Evolutionary conservation across 1,284 basidiomycete genomes (phyloP).

Genomic region (Serendipita sp.): DNA sequence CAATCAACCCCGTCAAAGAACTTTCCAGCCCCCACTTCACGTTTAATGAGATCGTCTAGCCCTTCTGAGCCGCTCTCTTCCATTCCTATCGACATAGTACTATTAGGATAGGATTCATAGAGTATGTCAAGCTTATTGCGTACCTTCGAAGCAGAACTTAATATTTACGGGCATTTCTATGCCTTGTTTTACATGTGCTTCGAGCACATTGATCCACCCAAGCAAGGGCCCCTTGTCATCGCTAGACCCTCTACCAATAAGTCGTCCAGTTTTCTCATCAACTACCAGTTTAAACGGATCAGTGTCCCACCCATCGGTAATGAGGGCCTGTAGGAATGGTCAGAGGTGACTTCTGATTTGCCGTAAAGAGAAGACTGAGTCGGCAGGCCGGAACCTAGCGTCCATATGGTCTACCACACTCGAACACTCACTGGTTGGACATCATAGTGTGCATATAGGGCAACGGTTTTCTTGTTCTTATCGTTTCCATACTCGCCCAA

Average conservation of each 20-base stretch:
- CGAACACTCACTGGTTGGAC: constrained; percentile 56
- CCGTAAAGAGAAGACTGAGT: not conserved
- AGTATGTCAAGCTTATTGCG: not conserved
- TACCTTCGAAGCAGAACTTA: constrained; percentile 81
- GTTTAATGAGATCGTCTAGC: constrained; percentile 77
- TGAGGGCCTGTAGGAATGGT: constrained; percentile 23
- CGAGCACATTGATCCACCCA: constrained; percentile 90
- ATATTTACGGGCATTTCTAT: constrained; percentile 86
- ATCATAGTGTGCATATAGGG: constrained; percentile 86
- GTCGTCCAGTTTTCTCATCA: constrained; percentile 50
- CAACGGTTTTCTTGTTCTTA: constrained; percentile 77
- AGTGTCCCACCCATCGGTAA: constrained; percentile 82
- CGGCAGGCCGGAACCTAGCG: not conserved
- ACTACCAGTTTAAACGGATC: constrained; percentile 78
- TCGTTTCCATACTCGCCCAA: constrained; percentile 77
- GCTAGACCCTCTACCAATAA: constrained; percentile 82
- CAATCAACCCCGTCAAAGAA: constrained; percentile 90
- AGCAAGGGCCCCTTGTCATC: constrained; percentile 91
- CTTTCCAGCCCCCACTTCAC: constrained; percentile 56
- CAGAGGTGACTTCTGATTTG: not conserved
- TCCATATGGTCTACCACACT: not conserved
- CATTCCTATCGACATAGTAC: constrained; percentile 44
- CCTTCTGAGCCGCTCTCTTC: constrained; percentile 93
- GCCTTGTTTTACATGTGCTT: constrained; percentile 66
- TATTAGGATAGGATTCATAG: not conserved